Base-by-base conservation (phyloP, 192 early-diverging fungal species). In the Obelidium mucronatum region DNA sequence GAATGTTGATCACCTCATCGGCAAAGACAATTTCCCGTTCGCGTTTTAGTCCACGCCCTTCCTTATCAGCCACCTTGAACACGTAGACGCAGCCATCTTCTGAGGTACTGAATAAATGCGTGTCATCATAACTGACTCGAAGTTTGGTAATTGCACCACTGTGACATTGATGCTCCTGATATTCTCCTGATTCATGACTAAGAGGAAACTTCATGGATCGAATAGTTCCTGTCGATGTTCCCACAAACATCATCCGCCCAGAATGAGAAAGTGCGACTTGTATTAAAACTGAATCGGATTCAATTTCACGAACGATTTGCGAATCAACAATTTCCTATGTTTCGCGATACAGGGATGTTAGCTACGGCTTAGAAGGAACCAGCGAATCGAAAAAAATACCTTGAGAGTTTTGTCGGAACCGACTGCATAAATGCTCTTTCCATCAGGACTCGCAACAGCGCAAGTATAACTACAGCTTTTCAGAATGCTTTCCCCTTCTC, bases 211-310 rank as follows among this genome's bases (percentile, higher is more conserved):
- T 88, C 70, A 90, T 84, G 36, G 86, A 81, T 36, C 89, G 71
- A 64, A 90, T 80, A 17, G 84, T 82, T 28, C 89, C 89, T 30
- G 33, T 80, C 0, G 82, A 71, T 3, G 89, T 89, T 40, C 85
- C 85, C 13, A 81, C 82, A 85, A 90, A 90, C 80, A 90, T 83
- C 89, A 90, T 90, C 2, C 82, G 62, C 11, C 89, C 89, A 26
- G 87, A 89, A 42, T 90, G 86, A 2, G 88, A 90, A 22, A 89
- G 40, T 17, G 77, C 74, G 37, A 90, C 82, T 79, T 90, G 87
- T 2, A 85, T 90, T 3, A 87, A 73, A 1, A 88, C 86, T 11
- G 64, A 74, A 60, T 90, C 80, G 17, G 84, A 84, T 52, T 84
- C 83, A 39, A 86, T 62, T 54, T 90, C 89, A 24, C 86, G 69